Conservation (phyloP, 2,329 filamentous ascomycete genomes). For the Arthrobotrys musiformis region DNA sequence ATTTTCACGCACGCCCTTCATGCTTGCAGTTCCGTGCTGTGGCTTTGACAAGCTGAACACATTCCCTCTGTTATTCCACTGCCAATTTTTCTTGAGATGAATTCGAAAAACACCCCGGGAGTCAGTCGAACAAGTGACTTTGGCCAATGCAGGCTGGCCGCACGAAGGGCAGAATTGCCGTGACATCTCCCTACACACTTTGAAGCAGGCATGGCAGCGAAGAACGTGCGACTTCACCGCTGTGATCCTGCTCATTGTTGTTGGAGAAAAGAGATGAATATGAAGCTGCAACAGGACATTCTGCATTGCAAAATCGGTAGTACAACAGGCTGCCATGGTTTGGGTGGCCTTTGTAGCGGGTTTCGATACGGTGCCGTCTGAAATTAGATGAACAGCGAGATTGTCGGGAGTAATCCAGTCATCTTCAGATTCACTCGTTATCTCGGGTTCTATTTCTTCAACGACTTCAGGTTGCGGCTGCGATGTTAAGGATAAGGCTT, state of each 20-base stretch:
- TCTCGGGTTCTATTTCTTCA: slow-evolving; percentile 57
- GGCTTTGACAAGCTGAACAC: slow-evolving; percentile 94
- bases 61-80: slow-evolving; percentile 94
- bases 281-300: slow-evolving; percentile 96
- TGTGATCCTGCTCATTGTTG: slow-evolving; percentile 77
- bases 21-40: slow-evolving; percentile 80
- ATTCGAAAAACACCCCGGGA: slow-evolving; percentile 81
- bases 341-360: slow-evolving; percentile 68
- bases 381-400: slow-evolving; percentile 76
- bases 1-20: slow-evolving; percentile 86
- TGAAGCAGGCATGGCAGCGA: slow-evolving; percentile 93
- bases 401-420: slow-evolving; percentile 94
- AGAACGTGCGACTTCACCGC: slow-evolving; percentile 88
- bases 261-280: slow-evolving; percentile 82
- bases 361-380: slow-evolving; percentile 60
- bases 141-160: slow-evolving; percentile 84
- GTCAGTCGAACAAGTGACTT: slow-evolving; percentile 86
- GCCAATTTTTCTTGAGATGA: slow-evolving; percentile 92
- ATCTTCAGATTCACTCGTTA: slow-evolving; percentile 64
- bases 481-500: background rate
- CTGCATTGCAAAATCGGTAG: slow-evolving; percentile 97
- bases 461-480: slow-evolving; percentile 7
- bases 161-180: slow-evolving; percentile 94
- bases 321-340: slow-evolving; percentile 90
- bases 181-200: slow-evolving; percentile 77